These are phyloP conservation scores for Dalbergia cochinchinensis DNA, from an alignment of 306 rosid species.

Conservation along the genomic window DNA sequence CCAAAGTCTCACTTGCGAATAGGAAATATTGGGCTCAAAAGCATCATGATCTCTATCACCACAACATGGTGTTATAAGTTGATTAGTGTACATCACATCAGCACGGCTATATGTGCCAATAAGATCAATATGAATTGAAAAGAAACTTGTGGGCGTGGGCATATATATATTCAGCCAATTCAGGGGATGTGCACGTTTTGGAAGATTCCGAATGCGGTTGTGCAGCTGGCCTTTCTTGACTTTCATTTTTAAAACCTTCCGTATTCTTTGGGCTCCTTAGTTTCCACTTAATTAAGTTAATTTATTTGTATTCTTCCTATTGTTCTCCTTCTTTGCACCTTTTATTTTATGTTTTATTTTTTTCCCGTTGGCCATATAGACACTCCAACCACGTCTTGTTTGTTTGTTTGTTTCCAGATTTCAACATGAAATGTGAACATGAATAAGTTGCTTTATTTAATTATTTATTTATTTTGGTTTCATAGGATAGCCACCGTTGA, in stretches of 20 bases:
- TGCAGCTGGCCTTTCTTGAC: constrained; percentile 62
- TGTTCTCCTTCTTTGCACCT: not conserved
- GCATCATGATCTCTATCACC: not conserved
- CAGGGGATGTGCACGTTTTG: constrained; percentile 48
- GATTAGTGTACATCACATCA: no score
- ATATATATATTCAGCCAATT: not conserved
- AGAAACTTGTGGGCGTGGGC: not conserved
- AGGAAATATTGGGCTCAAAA: not conserved
- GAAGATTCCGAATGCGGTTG: constrained; percentile 41
- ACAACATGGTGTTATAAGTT: no score
- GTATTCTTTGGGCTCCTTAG: not conserved
- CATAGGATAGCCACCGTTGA: no score
- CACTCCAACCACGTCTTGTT: not conserved
- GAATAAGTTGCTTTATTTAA: not conserved
- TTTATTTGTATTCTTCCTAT: not conserved
- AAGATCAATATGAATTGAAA: not conserved
- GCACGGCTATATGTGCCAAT: no score
- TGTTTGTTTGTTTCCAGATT: not conserved
- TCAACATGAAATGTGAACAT: not conserved
- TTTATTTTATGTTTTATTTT: not conserved
- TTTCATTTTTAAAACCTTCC: not conserved
- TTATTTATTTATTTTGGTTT: no score
- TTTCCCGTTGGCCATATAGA: not conserved
- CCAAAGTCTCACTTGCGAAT: not conserved
- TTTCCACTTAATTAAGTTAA: not conserved